Percentiles rank a stretch among this genome's conserved stretches.
Conservation (phyloP, 345 rosid species). For the Adansonia digitata region DNA sequence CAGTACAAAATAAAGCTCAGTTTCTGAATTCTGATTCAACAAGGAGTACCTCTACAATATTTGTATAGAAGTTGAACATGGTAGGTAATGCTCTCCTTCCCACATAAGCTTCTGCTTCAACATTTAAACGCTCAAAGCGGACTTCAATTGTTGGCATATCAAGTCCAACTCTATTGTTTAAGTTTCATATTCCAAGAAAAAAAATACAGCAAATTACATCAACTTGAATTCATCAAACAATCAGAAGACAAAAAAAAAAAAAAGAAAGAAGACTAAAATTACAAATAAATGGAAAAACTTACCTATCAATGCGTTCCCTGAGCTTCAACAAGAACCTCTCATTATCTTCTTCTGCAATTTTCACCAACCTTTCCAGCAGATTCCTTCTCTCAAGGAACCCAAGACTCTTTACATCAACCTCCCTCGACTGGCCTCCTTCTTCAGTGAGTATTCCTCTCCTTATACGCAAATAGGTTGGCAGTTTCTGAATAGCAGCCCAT, state of each 20-base stretch:
- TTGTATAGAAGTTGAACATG: slow-evolving; percentile 39
- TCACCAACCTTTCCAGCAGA: slow-evolving; percentile 64
- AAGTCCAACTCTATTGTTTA: slow-evolving; percentile 58
- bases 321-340: slow-evolving; percentile 80
- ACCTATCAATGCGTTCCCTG: slow-evolving; percentile 70
- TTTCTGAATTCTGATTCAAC: not conserved
- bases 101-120: slow-evolving; percentile 55
- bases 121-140: slow-evolving; percentile 61
- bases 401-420: slow-evolving; percentile 55
- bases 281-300: not conserved
- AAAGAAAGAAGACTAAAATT: too few species aligned
- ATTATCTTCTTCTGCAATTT: slow-evolving; percentile 71
- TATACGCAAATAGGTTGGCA: slow-evolving; percentile 62
- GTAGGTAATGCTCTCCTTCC: slow-evolving; percentile 64
- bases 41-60: slow-evolving; percentile 43
- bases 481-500: slow-evolving; percentile 89
- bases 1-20: not conserved
- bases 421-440: slow-evolving; percentile 41
- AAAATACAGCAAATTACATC: not conserved
- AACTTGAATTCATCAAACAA: not conserved
- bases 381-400: slow-evolving; percentile 65
- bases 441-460: slow-evolving; percentile 64
- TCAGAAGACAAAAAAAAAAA: not conserved
- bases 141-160: slow-evolving; percentile 86
- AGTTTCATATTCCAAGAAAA: not conserved